phyloP scores from a whole-genome alignment of 352 stramenopile species.

The Pythium chondricola region DNA sequence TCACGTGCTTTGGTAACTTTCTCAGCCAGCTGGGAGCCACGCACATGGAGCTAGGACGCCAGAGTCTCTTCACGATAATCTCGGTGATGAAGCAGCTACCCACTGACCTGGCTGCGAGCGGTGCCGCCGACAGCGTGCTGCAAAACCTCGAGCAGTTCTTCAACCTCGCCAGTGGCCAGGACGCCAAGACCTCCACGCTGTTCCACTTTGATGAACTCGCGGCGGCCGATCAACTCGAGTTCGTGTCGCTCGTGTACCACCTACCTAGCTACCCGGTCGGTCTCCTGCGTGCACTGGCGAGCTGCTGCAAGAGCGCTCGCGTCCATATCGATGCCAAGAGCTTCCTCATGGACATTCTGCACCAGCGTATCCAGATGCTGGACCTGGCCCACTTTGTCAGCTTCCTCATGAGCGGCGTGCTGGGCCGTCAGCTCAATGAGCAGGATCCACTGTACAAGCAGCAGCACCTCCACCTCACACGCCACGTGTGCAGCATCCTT shows the following conservation, averaged over 20 bases:
- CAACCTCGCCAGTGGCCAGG: slow-evolving; percentile 31
- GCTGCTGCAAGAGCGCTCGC: slow-evolving; percentile 62
- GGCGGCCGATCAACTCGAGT: slow-evolving; percentile 51
- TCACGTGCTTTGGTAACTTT: slow-evolving; percentile 56
- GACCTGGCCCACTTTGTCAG: slow-evolving; percentile 73
- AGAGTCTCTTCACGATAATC: slow-evolving; percentile 61
- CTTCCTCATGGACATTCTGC: slow-evolving; percentile 77
- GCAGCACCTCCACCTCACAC: slow-evolving; percentile 45
- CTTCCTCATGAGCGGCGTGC: slow-evolving; percentile 71
- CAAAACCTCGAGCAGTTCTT: slow-evolving; percentile 61
- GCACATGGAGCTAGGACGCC: slow-evolving; percentile 54
- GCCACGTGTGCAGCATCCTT: slow-evolving; percentile 61
- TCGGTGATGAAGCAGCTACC: slow-evolving; percentile 76
- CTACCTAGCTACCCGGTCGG: slow-evolving; percentile 59
- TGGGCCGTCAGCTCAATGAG: slow-evolving; percentile 22
- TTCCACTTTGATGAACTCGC: slow-evolving; percentile 51
- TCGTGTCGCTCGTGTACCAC: slow-evolving; percentile 71
- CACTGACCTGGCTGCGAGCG: slow-evolving; percentile 31
- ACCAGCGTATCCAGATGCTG: slow-evolving; percentile 49
- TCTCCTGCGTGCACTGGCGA: slow-evolving; percentile 60
- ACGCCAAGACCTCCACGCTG: neutral
- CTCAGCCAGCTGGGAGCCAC: slow-evolving; percentile 47
- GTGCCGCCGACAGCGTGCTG: slow-evolving; percentile 49
- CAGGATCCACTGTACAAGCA: slow-evolving; percentile 18
- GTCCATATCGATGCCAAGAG: slow-evolving; percentile 70